Evolutionary conservation across 306 rosid species (phyloP).

Genomic region (Potentilla sterilis): DNA sequence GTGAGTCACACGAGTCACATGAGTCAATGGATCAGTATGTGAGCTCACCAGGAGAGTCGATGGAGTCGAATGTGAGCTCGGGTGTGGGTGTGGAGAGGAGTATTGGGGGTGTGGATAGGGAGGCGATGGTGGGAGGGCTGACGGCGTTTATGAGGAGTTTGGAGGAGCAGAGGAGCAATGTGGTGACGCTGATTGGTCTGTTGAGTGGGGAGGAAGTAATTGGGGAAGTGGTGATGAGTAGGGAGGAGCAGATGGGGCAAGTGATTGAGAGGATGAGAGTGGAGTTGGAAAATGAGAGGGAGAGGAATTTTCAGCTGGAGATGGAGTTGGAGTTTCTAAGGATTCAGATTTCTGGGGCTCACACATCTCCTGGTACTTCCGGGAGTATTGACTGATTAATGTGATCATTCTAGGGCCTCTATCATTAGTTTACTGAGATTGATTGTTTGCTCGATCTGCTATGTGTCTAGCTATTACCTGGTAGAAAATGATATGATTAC

Average conservation of each 20-base stretch:
- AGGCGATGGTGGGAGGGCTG: slow-evolving; percentile 17
- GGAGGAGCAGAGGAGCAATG: slow-evolving; percentile 30
- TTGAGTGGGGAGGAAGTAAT: slow-evolving; percentile 16
- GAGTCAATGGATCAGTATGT: too few relatives aligned
- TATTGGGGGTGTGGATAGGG: slow-evolving; percentile 12
- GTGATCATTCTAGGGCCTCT: too few relatives aligned
- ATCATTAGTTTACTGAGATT: too few relatives aligned
- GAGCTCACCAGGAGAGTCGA: background rate
- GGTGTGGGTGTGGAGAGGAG: background rate
- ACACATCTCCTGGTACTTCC: background rate
- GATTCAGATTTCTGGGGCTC: slow-evolving; percentile 20
- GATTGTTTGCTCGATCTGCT: too few relatives aligned
- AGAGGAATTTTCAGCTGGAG: slow-evolving; percentile 30
- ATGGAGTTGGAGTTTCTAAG: slow-evolving; percentile 36
- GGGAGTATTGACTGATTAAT: background rate
- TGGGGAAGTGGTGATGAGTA: slow-evolving; percentile 10
- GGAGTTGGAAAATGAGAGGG: slow-evolving; percentile 40
- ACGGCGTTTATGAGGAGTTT: slow-evolving; percentile 26
- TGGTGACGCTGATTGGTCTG: slow-evolving; percentile 18
- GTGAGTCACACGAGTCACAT: background rate
- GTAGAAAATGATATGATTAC: too few relatives aligned
- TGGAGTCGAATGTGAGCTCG: slow-evolving; percentile 19
- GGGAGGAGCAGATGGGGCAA: slow-evolving; percentile 31
- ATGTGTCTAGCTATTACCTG: too few relatives aligned
- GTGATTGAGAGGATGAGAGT: slow-evolving; percentile 27